Evolutionary conservation across 148 eudicot species (phyloP).

Genomic region (Camellia lanceoleosa): DNA sequence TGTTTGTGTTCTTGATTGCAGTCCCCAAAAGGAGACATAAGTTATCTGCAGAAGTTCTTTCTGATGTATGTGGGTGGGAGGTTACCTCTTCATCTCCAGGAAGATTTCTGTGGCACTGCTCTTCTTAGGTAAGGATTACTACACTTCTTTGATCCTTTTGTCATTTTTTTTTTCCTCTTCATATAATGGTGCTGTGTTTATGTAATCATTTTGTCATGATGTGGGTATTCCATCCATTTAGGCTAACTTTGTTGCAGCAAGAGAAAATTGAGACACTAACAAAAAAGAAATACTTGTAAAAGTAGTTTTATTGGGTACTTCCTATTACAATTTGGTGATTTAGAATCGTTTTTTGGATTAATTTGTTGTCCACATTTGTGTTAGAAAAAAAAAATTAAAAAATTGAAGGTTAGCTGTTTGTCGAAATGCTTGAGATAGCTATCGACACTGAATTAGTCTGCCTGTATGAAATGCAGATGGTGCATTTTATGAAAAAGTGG

Average conservation of each 20-base stretch:
- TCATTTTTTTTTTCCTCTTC: background rate
- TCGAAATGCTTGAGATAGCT: background rate
- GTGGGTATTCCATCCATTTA: background rate
- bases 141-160: constrained; percentile 1
- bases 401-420: background rate
- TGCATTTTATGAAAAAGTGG: background rate
- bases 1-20: constrained; percentile 29
- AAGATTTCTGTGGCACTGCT: constrained; percentile 99
- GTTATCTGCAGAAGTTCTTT: constrained; percentile 93
- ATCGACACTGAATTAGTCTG: too few relatives aligned
- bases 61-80: constrained; percentile 96
- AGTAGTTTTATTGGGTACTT: background rate
- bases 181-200: background rate
- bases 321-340: background rate
- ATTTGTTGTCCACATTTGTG: background rate
- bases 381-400: background rate
- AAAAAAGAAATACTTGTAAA: background rate
- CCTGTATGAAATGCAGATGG: background rate
- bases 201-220: background rate
- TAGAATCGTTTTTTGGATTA: background rate
- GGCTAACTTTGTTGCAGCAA: background rate
- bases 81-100: constrained; percentile 88
- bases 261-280: background rate
- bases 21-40: constrained; percentile 99
- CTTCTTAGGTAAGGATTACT: constrained; percentile 62